phyloP scores from a whole-genome alignment of 768 basidiomycete species.

The Naganishia friedmannii region DNA sequence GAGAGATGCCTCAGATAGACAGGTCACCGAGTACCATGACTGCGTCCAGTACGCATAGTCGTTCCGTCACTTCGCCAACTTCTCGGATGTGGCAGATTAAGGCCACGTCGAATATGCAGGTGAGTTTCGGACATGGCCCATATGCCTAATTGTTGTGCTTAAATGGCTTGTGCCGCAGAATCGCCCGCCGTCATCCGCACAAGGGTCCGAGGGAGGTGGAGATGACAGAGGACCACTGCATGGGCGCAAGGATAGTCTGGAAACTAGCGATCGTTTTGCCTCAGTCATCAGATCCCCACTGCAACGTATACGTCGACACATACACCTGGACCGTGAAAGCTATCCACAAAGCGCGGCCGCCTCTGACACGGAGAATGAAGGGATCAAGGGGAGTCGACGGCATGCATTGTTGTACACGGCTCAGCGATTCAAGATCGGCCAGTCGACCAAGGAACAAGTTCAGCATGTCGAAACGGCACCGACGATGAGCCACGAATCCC shows the following conservation, averaged over 20 bases:
- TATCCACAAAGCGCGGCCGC: not conserved
- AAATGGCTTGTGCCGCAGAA: not conserved
- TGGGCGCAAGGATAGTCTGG: not conserved
- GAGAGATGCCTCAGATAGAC: constrained; percentile 10
- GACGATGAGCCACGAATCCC: not conserved
- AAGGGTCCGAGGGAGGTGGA: not conserved
- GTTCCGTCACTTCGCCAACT: not conserved
- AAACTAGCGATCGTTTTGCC: constrained; percentile 1
- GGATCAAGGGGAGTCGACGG: not conserved
- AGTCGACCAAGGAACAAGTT: constrained; percentile 7
- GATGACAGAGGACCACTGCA: not conserved
- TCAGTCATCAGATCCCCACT: constrained; percentile 10
- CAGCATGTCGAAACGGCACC: not conserved
- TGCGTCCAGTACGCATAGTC: constrained; percentile 12
- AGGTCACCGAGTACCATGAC: constrained; percentile 21
- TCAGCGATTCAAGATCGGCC: constrained; percentile 1
- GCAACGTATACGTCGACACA: constrained; percentile 12
- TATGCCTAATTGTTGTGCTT: not conserved
- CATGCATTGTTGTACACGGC: constrained; percentile 7
- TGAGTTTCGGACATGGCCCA: not conserved
- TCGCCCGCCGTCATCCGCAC: not conserved
- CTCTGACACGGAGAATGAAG: constrained; percentile 18
- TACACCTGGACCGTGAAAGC: constrained; percentile 6
- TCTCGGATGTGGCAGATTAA: constrained; percentile 3
- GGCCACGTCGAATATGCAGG: not conserved